phyloP scores from a whole-genome alignment of 2,329 filamentous ascomycete genomes.

The Scopulariopsis brevicaulis region DNA sequence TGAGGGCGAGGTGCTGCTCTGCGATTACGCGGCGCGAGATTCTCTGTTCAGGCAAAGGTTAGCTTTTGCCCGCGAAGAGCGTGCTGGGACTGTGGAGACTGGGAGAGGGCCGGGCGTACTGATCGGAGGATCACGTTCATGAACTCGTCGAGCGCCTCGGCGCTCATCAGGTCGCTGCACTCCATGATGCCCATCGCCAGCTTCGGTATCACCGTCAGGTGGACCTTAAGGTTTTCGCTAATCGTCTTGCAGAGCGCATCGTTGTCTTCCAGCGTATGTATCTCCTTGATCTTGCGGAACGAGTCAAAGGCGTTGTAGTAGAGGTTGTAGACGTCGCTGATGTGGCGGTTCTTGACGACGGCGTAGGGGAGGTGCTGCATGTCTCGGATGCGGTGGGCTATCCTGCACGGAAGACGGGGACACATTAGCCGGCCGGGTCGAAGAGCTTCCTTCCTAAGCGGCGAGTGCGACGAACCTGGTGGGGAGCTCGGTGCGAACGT shows the following conservation, averaged over 20 bases:
- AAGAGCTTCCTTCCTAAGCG: background rate
- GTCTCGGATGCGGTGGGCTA: conserved; percentile 89
- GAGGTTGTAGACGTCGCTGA: conserved; percentile 89
- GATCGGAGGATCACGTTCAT: conserved; percentile 91
- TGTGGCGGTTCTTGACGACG: conserved; percentile 88
- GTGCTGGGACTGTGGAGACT: background rate
- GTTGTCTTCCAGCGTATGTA: conserved; percentile 81
- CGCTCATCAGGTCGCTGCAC: conserved; percentile 70
- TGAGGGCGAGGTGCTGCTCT: conserved; percentile 90
- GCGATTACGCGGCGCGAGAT: conserved; percentile 95
- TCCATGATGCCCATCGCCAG: conserved; percentile 91
- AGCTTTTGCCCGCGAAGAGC: background rate
- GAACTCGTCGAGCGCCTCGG: conserved; percentile 77
- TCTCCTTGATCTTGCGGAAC: conserved; percentile 73
- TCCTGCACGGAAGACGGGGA: conserved; percentile 32
- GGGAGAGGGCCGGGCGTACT: conserved; percentile 36
- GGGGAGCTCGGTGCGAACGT: conserved; percentile 89
- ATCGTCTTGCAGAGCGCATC: conserved; percentile 76
- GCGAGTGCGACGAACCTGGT: conserved; percentile 46
- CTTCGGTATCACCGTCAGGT: conserved; percentile 87
- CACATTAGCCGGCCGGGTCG: background rate
- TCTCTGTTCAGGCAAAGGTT: conserved; percentile 38
- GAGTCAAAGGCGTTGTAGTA: conserved; percentile 96
- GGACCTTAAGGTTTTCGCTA: conserved; percentile 68
- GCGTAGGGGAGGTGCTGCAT: conserved; percentile 96